These are phyloP conservation scores for Circinella umbellata DNA, from an alignment of 371 early-diverging fungal species.

Conservation along the genomic window DNA sequence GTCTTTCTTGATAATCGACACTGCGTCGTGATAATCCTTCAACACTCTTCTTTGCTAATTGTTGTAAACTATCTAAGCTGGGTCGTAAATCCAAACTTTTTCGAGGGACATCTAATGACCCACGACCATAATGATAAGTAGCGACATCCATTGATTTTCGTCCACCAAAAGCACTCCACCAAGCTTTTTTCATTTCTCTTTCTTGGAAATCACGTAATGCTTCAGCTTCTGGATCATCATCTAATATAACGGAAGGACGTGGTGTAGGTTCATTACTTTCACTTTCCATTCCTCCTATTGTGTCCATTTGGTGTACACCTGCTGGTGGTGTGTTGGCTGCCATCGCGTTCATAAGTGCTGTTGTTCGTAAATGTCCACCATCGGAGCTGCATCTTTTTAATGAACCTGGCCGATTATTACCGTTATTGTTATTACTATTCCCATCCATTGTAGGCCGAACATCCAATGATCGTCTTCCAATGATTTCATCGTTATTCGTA, in stretches of 20 bases:
- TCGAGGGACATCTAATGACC: slow-evolving; percentile 26
- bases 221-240: slow-evolving; percentile 35
- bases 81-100: slow-evolving; percentile 42
- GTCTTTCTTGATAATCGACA: slow-evolving; percentile 17
- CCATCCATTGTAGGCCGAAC: neutral
- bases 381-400: slow-evolving; percentile 50
- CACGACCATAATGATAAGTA: slow-evolving; percentile 18
- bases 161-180: slow-evolving; percentile 42
- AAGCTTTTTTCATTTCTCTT: slow-evolving; percentile 37
- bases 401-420: slow-evolving; percentile 12
- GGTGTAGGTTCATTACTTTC: slow-evolving; percentile 25
- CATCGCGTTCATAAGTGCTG: slow-evolving; percentile 48
- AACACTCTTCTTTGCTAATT: slow-evolving; percentile 30
- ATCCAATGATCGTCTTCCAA: slow-evolving; percentile 11
- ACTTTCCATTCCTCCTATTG: neutral
- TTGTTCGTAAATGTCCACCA: slow-evolving; percentile 42
- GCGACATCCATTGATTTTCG: slow-evolving; percentile 35
- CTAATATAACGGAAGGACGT: slow-evolving; percentile 28
- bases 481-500: slow-evolving; percentile 1
- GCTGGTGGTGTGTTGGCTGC: slow-evolving; percentile 29
- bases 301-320: neutral
- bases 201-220: slow-evolving; percentile 36
- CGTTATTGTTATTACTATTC: slow-evolving; percentile 13
- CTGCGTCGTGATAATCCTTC: slow-evolving; percentile 25
- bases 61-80: slow-evolving; percentile 31